These are phyloP conservation scores for Madurella mycetomatis DNA, from an alignment of 2,329 filamentous ascomycete genomes.

Conservation along the genomic window DNA sequence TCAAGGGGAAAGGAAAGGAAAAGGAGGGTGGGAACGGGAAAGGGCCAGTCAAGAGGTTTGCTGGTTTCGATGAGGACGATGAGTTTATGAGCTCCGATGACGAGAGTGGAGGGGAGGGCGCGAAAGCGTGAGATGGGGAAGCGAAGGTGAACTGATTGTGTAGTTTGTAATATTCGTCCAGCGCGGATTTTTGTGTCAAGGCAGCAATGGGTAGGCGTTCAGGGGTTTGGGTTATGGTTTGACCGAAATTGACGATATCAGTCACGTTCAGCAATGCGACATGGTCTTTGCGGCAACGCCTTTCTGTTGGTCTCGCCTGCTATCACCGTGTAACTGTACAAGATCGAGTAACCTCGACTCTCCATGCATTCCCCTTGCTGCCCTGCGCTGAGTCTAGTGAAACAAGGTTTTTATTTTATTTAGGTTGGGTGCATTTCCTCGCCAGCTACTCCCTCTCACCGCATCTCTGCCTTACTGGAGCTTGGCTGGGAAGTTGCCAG, in stretches of 20 bases:
- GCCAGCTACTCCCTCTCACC: constrained; percentile 15
- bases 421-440: constrained; percentile 11
- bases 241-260: neutral
- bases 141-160: neutral
- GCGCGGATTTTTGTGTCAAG: neutral
- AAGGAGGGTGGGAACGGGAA: constrained; percentile 35
- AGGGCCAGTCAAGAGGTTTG: constrained; percentile 51
- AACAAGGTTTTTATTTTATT: constrained; percentile 19
- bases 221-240: neutral
- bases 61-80: constrained; percentile 76
- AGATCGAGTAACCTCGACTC: constrained; percentile 16
- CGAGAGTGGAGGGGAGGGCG: constrained; percentile 39
- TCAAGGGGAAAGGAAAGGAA: constrained; percentile 34
- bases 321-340: constrained; percentile 10
- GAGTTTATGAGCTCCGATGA: constrained; percentile 67
- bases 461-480: constrained; percentile 48
- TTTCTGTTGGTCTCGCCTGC: constrained; percentile 1
- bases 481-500: constrained; percentile 63
- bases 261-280: neutral
- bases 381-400: constrained; percentile 21
- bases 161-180: neutral
- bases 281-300: neutral
- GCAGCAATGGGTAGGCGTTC: constrained; percentile 8
- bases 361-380: constrained; percentile 27
- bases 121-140: constrained; percentile 14